Conservation (phyloP, 2,329 filamentous ascomycete genomes). For the Bipolaris oryzae region DNA sequence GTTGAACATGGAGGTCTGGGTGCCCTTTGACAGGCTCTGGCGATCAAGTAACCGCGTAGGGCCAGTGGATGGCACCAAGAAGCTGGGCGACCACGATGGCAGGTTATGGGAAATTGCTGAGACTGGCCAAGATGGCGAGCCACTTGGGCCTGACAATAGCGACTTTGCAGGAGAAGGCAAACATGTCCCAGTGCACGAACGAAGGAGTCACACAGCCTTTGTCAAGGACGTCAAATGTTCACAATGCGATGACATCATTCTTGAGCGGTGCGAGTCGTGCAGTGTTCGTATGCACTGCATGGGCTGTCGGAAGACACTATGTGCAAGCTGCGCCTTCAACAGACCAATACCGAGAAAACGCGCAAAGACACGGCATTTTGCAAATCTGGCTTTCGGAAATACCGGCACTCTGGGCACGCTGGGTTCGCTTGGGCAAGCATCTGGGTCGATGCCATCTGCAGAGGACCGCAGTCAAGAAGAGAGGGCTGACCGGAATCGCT, state of each 20-base stretch:
- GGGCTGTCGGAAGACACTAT: constrained; percentile 65
- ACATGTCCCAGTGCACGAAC: constrained; percentile 59
- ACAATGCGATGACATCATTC: constrained; percentile 59
- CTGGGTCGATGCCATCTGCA: constrained; percentile 35
- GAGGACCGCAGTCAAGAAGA: constrained; percentile 29
- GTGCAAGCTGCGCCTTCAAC: constrained; percentile 65
- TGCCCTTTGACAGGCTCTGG: constrained; percentile 67
- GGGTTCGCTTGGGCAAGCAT: constrained; percentile 37
- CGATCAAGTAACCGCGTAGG: constrained; percentile 65
- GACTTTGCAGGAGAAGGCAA: constrained; percentile 58
- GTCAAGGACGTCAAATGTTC: constrained; percentile 61
- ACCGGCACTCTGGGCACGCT: constrained; percentile 34
- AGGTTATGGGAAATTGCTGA: constrained; percentile 63
- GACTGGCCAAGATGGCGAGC: constrained; percentile 61
- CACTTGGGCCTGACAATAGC: constrained; percentile 58
- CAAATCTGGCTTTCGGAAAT: constrained; percentile 45
- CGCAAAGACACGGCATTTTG: constrained; percentile 47
- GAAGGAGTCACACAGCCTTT: constrained; percentile 60
- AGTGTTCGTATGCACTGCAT: constrained; percentile 67
- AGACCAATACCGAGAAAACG: constrained; percentile 55
- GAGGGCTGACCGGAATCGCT: constrained; percentile 44
- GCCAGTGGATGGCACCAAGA: constrained; percentile 42
- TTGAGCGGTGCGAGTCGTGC: constrained; percentile 65
- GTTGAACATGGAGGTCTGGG: constrained; percentile 64
- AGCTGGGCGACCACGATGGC: constrained; percentile 53